These are phyloP conservation scores for Zygoascus flipseniorum DNA, from an alignment of 805 yeast species.

Conservation along the genomic window DNA sequence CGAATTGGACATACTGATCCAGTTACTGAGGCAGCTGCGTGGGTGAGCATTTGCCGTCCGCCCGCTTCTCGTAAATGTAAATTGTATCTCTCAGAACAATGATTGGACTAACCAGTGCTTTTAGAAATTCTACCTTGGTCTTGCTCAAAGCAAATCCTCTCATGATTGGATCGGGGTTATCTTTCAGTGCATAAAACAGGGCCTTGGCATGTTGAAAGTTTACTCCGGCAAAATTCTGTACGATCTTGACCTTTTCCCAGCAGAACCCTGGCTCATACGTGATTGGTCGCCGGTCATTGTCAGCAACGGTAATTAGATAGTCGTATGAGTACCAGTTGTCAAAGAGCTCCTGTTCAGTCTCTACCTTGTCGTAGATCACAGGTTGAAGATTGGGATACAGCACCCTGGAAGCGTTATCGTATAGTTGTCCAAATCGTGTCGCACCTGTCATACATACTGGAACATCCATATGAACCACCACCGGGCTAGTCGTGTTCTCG, in stretches of 20 bases:
- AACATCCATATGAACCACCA: slow-evolving; percentile 64
- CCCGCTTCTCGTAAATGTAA: background rate
- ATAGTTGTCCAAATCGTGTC: slow-evolving; percentile 60
- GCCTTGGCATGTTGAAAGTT: background rate
- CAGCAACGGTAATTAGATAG: slow-evolving; percentile 39
- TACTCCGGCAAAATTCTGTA: slow-evolving; percentile 30
- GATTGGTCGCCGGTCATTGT: slow-evolving; percentile 12
- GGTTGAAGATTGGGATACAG: background rate
- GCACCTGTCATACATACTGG: slow-evolving; percentile 85
- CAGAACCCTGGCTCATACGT: slow-evolving; percentile 11
- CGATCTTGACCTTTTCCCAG: slow-evolving; percentile 38
- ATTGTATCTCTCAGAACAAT: background rate
- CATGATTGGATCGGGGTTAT: background rate
- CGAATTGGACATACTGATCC: no score
- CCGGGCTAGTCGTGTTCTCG: background rate
- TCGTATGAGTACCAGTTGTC: slow-evolving; percentile 42
- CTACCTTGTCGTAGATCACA: slow-evolving; percentile 68
- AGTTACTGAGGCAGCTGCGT: no score
- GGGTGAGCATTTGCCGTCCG: background rate
- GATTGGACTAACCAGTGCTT: background rate
- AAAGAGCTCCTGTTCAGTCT: slow-evolving; percentile 34
- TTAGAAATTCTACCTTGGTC: background rate
- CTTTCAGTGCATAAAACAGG: background rate
- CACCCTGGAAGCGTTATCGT: slow-evolving; percentile 22
- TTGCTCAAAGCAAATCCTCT: background rate